phyloP scores from a whole-genome alignment of 1,284 basidiomycete genomes.

The Leccinum fallax region DNA sequence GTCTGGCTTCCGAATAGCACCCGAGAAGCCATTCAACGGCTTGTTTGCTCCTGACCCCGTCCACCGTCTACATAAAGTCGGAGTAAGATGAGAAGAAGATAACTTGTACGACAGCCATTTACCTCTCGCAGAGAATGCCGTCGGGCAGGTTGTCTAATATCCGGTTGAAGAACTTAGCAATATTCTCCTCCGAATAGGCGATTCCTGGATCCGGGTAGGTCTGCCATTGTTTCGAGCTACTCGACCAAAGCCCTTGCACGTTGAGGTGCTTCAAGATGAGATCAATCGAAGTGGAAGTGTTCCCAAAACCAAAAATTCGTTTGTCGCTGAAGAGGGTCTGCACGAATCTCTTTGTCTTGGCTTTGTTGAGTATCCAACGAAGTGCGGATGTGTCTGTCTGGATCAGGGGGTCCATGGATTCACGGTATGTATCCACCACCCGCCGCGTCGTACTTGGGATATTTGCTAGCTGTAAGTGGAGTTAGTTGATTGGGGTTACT shows the following conservation, averaged over 20 bases:
- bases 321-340: not conserved
- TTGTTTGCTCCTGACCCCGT: too few species aligned
- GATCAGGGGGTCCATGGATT: not conserved
- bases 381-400: not conserved
- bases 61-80: too few species aligned
- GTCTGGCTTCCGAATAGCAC: too few species aligned
- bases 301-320: not conserved
- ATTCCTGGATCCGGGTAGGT: not conserved
- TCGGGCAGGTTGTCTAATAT: not conserved
- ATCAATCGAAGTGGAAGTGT: not conserved
- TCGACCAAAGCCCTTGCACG: not conserved
- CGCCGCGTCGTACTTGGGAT: not conserved
- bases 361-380: not conserved
- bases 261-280: not conserved
- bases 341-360: not conserved
- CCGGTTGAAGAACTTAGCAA: not conserved
- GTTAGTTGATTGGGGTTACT: too few species aligned
- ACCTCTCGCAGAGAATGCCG: too few species aligned
- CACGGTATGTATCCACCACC: not conserved
- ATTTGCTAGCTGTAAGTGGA: not conserved
- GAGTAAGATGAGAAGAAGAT: too few species aligned
- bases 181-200: not conserved
- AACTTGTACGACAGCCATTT: too few species aligned
- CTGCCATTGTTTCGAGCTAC: not conserved
- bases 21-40: too few species aligned